Conservation (phyloP, 2,329 filamentous ascomycete species). For the Ophiobolus disseminans region DNA sequence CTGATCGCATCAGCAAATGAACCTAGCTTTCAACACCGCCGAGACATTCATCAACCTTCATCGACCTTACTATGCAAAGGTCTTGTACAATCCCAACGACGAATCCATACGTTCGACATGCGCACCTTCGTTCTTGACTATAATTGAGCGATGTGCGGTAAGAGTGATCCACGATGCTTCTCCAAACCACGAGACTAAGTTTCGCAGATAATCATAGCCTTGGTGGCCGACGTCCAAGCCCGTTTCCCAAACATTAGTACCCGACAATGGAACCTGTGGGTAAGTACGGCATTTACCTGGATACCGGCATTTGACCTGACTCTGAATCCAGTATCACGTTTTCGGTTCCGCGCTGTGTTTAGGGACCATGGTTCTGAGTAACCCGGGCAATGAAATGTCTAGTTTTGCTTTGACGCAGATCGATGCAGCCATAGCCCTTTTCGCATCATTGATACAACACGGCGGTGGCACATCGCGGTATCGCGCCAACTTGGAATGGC, state of each 20-base stretch:
- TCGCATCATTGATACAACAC: slow-evolving; percentile 2
- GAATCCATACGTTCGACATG: not conserved
- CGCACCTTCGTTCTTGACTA: slow-evolving; percentile 4
- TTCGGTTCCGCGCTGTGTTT: slow-evolving; percentile 6
- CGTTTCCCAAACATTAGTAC: not conserved
- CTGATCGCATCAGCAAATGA: slow-evolving; percentile 6
- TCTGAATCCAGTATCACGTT: slow-evolving; percentile 4
- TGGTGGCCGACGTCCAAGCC: not conserved
- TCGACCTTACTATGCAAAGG: slow-evolving; percentile 7
- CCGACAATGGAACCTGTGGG: not conserved
- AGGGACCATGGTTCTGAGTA: slow-evolving; percentile 4
- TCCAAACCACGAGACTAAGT: not conserved
- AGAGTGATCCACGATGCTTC: not conserved
- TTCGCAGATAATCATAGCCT: not conserved
- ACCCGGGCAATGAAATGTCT: slow-evolving; percentile 4
- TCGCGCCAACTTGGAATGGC: slow-evolving; percentile 6
- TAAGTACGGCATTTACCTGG: not conserved
- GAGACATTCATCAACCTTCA: slow-evolving; percentile 11
- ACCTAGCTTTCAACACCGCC: slow-evolving; percentile 5
- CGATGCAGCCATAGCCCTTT: slow-evolving; percentile 3
- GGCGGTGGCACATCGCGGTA: slow-evolving; percentile 5
- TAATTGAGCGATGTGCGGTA: slow-evolving; percentile 10
- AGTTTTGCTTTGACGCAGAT: slow-evolving; percentile 5
- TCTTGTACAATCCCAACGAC: not conserved
- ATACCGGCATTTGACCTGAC: not conserved